A percentile compares a stretch with the other conserved stretches of the same genome.
These are phyloP conservation scores for Tolypocladium ovalisporum DNA, from an alignment of 2,329 filamentous ascomycete species.

Conservation along the genomic window DNA sequence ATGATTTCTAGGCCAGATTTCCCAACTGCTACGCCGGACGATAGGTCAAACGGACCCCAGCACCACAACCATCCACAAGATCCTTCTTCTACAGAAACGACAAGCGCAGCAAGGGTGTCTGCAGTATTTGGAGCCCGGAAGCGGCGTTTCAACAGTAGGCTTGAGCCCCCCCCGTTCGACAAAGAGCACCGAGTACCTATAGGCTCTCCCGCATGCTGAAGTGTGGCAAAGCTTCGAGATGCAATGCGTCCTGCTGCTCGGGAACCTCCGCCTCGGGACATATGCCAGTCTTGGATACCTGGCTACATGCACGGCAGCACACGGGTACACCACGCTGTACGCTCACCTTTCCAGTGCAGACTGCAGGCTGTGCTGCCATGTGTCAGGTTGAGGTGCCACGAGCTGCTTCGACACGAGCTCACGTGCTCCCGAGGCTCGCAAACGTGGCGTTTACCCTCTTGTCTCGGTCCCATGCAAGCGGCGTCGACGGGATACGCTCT, in stretches of 20 bases:
- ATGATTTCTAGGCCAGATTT: not conserved
- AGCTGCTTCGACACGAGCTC: slow-evolving; percentile 3
- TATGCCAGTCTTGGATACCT: slow-evolving; percentile 1
- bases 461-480: not conserved
- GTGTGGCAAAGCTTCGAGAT: not conserved
- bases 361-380: not conserved
- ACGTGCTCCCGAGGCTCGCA: slow-evolving; percentile 2
- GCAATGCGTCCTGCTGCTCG: not conserved
- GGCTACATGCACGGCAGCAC: not conserved
- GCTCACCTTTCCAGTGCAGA: not conserved
- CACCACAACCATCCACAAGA: not conserved
- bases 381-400: not conserved
- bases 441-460: not conserved
- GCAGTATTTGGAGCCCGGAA: too few species aligned
- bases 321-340: not conserved
- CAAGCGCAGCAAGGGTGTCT: not conserved
- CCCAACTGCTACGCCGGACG: not conserved
- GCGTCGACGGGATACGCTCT: not conserved
- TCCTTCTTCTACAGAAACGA: not conserved
- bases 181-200: not conserved
- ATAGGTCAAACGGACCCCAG: too few species aligned
- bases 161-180: not conserved
- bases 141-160: not conserved
- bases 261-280: slow-evolving; percentile 1
- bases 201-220: not conserved